Evolutionary conservation across 805 yeast species (phyloP).

Genomic region (Yamadazyma sp.): DNA sequence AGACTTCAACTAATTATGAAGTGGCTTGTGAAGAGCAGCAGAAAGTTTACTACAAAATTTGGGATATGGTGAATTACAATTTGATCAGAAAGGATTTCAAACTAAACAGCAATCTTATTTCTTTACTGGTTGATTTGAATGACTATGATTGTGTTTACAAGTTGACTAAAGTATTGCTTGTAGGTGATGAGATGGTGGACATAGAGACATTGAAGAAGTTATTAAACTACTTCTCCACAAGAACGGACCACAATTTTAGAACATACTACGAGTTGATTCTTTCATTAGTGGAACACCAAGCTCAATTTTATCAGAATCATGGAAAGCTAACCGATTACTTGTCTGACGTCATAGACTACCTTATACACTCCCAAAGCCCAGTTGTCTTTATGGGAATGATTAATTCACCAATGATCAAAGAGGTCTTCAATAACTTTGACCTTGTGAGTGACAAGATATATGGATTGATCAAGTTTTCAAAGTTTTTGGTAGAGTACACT

Average conservation of each 20-base stretch:
- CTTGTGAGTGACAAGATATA: conserved; percentile 31
- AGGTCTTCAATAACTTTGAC: conserved; percentile 26
- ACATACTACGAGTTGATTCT: conserved; percentile 33
- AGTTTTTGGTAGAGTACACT: conserved; percentile 20
- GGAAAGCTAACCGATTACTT: conserved; percentile 28
- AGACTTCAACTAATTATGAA: conserved; percentile 8
- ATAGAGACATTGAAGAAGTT: conserved; percentile 31
- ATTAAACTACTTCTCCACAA: conserved; percentile 24
- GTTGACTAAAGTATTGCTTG: conserved; percentile 34
- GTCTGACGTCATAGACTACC: conserved; percentile 27
- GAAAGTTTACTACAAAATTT: conserved; percentile 18
- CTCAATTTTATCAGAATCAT: conserved; percentile 21
- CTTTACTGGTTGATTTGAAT: conserved; percentile 31
- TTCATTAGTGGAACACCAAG: conserved; percentile 36
- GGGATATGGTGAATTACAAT: conserved; percentile 34
- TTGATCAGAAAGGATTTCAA: conserved; percentile 37
- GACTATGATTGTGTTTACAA: conserved; percentile 37
- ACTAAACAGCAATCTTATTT: conserved; percentile 26
- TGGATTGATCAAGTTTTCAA: conserved; percentile 29
- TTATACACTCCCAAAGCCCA: conserved; percentile 15
- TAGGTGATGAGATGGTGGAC: conserved; percentile 29
- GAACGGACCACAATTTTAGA: conserved; percentile 20
- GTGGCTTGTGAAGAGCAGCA: conserved; percentile 6
- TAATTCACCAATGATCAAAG: conserved; percentile 30
- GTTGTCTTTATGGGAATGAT: conserved; percentile 20